Conservation (phyloP, 495 filamentous ascomycete species). For the Cercophora sp. region DNA sequence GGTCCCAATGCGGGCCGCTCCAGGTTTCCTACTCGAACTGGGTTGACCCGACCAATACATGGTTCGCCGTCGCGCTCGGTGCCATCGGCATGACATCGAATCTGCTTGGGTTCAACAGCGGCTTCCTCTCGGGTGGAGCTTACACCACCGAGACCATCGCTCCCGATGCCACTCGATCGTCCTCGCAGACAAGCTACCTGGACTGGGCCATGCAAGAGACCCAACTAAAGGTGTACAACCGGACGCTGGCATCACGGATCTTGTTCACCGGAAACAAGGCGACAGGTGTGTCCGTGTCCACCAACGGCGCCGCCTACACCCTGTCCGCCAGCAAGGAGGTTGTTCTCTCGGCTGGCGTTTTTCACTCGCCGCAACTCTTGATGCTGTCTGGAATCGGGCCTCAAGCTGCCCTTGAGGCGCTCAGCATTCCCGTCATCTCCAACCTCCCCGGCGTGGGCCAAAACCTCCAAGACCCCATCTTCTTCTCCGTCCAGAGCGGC, state of each 20-base stretch:
- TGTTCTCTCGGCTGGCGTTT: constrained; percentile 50
- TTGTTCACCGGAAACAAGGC: too few species aligned
- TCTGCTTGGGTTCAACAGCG: constrained; percentile 33
- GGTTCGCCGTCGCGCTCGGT: too few species aligned
- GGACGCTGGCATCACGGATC: constrained; percentile 28
- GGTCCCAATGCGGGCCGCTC: too few species aligned
- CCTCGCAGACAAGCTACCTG: too few species aligned
- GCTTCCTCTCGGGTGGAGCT: constrained; percentile 22
- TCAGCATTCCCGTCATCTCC: constrained; percentile 41
- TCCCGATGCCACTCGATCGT: too few species aligned
- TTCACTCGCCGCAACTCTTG: constrained; percentile 53
- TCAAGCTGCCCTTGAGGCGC: constrained; percentile 39
- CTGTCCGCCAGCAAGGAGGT: constrained; percentile 35
- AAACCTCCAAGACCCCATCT: constrained; percentile 51
- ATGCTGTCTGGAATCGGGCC: constrained; percentile 52
- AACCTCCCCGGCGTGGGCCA: constrained; percentile 51
- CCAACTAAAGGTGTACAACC: constrained; percentile 28
- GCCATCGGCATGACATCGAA: constrained; percentile 32
- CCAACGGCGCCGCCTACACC: constrained; percentile 19
- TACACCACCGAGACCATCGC: constrained; percentile 32
- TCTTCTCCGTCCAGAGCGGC: constrained; percentile 23
- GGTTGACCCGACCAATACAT: too few species aligned
- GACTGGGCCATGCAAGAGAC: constrained; percentile 20
- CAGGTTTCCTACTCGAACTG: too few species aligned
- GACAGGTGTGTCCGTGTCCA: too few species aligned